Percentiles rank a stretch among this genome's conserved stretches.
These are phyloP conservation scores for Simplicillium sp. DNA, from an alignment of 2,329 filamentous ascomycete species.

Conservation along the genomic window DNA sequence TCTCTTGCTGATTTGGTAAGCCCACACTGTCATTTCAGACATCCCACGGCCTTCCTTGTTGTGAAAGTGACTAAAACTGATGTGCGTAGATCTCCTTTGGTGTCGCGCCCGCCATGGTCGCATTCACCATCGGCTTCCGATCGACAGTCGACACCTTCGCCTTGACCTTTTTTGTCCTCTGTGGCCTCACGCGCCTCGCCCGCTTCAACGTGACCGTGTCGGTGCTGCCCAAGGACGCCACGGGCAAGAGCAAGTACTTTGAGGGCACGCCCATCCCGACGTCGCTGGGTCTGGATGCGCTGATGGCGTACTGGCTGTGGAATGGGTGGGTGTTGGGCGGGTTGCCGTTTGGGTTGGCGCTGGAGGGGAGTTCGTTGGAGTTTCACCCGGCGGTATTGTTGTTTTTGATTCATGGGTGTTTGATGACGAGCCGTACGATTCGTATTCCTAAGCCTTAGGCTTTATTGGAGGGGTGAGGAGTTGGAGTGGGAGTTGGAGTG, in stretches of 20 bases:
- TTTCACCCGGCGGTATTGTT: constrained; percentile 75
- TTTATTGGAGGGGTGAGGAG: not conserved
- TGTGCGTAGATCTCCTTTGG: constrained; percentile 78
- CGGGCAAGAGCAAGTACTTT: constrained; percentile 89
- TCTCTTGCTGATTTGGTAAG: constrained; percentile 88
- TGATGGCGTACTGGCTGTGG: constrained; percentile 87
- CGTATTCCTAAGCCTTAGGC: constrained; percentile 79
- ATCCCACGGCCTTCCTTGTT: constrained; percentile 1
- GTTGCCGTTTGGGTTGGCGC: constrained; percentile 66
- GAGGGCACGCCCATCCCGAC: constrained; percentile 96
- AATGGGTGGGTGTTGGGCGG: constrained; percentile 70
- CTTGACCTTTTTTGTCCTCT: constrained; percentile 85
- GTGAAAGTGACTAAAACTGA: not conserved
- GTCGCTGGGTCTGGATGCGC: constrained; percentile 64
- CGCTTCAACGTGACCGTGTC: constrained; percentile 96
- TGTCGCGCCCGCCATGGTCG: constrained; percentile 76
- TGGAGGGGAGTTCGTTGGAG: constrained; percentile 60
- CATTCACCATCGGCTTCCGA: constrained; percentile 82
- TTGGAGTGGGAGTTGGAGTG: not conserved
- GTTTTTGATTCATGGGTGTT: constrained; percentile 80
- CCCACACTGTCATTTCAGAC: no score
- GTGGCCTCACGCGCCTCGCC: constrained; percentile 84
- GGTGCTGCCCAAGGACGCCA: constrained; percentile 81
- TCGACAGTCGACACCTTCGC: constrained; percentile 72
- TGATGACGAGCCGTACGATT: constrained; percentile 93